Conservation (phyloP, 2,329 filamentous ascomycete genomes). For the Calonectria leucothoes region DNA sequence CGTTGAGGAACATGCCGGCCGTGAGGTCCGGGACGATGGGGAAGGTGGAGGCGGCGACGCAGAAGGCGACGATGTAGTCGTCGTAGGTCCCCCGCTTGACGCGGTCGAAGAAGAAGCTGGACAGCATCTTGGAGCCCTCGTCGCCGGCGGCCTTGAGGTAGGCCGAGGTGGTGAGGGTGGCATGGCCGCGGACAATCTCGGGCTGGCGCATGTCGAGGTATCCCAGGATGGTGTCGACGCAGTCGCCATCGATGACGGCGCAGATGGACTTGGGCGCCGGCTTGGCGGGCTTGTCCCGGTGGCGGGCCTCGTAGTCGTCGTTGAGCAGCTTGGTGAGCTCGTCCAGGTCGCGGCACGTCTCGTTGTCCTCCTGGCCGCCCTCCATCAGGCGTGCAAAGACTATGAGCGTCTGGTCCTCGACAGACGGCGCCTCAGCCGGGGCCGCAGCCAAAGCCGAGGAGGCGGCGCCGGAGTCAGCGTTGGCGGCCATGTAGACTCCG, state of each 20-base stretch:
- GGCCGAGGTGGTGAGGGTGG: conserved; percentile 83
- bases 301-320: conserved; percentile 61
- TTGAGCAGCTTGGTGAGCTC: conserved; percentile 69
- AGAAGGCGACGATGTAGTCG: conserved; percentile 91
- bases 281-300: conserved; percentile 49
- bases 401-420: conserved; percentile 77
- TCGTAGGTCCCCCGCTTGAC: conserved; percentile 83
- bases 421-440: conserved; percentile 37
- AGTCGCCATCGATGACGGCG: conserved; percentile 76
- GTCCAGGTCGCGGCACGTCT: conserved; percentile 71
- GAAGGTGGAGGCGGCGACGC: conserved; percentile 89
- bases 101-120: conserved; percentile 78
- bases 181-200: conserved; percentile 80
- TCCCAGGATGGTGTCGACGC: conserved; percentile 85
- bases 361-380: conserved; percentile 84
- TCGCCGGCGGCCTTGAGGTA: conserved; percentile 83
- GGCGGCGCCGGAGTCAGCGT: conserved; percentile 18
- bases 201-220: conserved; percentile 88
- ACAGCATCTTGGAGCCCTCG: conserved; percentile 76
- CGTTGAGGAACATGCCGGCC: conserved; percentile 84
- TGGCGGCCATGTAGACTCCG: conserved; percentile 26
- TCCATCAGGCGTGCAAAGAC: conserved; percentile 92
- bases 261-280: conserved; percentile 62
- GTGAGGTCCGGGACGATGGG: conserved; percentile 84
- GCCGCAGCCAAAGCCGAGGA: neutral